Base-by-base conservation (phyloP, 2,329 filamentous ascomycete genomes). In the Dactylellina sp. region DNA sequence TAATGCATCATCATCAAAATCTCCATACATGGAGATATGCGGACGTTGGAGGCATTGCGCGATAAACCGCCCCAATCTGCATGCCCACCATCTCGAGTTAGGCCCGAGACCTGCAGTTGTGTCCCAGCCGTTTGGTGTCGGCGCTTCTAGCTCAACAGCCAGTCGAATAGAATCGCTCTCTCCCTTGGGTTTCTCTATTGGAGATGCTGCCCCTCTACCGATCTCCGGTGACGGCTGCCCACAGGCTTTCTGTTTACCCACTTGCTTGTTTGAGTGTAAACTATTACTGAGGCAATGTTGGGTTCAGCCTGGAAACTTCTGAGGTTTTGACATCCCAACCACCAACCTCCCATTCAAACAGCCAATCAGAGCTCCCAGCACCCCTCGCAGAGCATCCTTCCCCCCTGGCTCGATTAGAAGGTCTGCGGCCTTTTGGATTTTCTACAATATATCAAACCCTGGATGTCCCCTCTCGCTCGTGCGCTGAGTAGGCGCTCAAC, bases 121-220 rank as follows among this genome's bases (percentile, higher is more conserved):
- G 66, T 57, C 66, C 66, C 66, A 71, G 59, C 66, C 66, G 57
- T 71, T 62, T 52, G 66, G 66, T 57, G 57, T 62, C 66, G 66
- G 66, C 66, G 66, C 66, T 71, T 71, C 66, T 62, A 35, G 59
- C 55, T 62, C 66, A 68, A 60, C 42, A 56, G 35, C 46, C 59
- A 63, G 47, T 49, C 66, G 24, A 39, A 55, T 55, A 59, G 50
- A 42, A 60, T 44, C 53, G 44, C 52, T 68, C 63, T 68, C 53
- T 52, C 47, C 14, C 22, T 14, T 28, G 7, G 12, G 7, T 32
- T 11, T 28, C 22, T 16, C 37, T n/a, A n/a, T n/a, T n/a, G n/a
- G n/a, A n/a, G n/a, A n/a, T n/a, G n/a, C n/a, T n/a, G n/a, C n/a
- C n/a, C n/a, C n/a, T n/a, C 6, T 57, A 40, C 56, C 56, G 42